phyloP scores from a whole-genome alignment of 2,329 filamentous ascomycete species.

The Beauveria australis region DNA sequence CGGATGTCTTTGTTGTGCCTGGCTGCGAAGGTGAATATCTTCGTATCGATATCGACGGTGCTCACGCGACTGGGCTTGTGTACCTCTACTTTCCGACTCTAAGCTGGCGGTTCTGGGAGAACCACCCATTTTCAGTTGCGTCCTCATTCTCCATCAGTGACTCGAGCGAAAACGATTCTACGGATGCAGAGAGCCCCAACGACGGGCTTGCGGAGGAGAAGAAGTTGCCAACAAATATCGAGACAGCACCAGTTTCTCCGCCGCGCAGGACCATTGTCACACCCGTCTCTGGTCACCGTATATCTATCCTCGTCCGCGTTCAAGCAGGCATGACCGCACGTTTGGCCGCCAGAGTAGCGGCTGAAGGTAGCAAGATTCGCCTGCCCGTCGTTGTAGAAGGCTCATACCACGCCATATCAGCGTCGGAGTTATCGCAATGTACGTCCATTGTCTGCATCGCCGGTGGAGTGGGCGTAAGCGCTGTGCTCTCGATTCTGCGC shows the following conservation, averaged over 20 bases:
- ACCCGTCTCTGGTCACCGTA: neutral
- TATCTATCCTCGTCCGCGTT: slow-evolving; percentile 18
- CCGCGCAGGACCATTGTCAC: neutral
- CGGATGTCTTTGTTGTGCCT: slow-evolving; percentile 18
- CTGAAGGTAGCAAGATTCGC: neutral
- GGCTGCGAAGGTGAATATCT: slow-evolving; percentile 23
- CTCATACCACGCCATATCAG: slow-evolving; percentile 19
- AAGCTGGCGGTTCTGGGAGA: slow-evolving; percentile 29
- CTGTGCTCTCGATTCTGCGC: slow-evolving; percentile 20
- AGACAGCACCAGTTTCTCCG: neutral
- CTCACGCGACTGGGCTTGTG: slow-evolving; percentile 19
- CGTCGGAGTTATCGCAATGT: slow-evolving; percentile 18
- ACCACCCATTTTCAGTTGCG: slow-evolving; percentile 27
- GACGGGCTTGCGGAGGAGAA: neutral
- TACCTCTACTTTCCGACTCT: slow-evolving; percentile 29
- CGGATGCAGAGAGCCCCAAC: neutral
- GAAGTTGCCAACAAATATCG: neutral
- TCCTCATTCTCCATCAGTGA: neutral
- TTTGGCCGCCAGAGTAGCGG: slow-evolving; percentile 11
- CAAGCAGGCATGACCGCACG: slow-evolving; percentile 19
- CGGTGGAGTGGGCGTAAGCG: slow-evolving; percentile 26
- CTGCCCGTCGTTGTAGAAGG: slow-evolving; percentile 22
- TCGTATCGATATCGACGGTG: slow-evolving; percentile 22
- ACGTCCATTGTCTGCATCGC: slow-evolving; percentile 21
- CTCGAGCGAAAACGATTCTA: neutral